Conservation (phyloP, 768 basidiomycete genomes). For the Mycena belliarum region DNA sequence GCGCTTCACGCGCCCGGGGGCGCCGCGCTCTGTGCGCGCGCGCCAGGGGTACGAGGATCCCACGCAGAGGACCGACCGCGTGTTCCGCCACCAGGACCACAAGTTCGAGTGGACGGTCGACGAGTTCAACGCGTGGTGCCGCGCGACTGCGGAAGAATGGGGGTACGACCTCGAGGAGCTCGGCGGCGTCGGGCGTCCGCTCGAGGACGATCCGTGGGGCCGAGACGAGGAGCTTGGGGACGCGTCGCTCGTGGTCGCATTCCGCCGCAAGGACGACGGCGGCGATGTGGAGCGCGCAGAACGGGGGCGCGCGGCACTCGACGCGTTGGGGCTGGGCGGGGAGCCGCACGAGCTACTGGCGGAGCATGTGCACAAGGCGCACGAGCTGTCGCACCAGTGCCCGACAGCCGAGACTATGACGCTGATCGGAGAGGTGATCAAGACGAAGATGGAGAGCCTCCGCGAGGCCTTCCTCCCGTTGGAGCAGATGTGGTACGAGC, state of each 20-base stretch:
- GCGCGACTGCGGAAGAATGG: slow-evolving; percentile 57
- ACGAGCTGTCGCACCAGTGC: slow-evolving; percentile 48
- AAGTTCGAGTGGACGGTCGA: slow-evolving; percentile 86
- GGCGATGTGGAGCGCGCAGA: slow-evolving; percentile 36
- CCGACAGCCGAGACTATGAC: slow-evolving; percentile 29
- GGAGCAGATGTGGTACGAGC: slow-evolving; percentile 53
- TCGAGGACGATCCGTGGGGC: slow-evolving; percentile 70
- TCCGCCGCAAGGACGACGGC: slow-evolving; percentile 38
- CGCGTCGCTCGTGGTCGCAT: slow-evolving; percentile 69
- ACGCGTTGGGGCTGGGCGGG: slow-evolving; percentile 24
- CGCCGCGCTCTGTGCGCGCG: slow-evolving; percentile 36
- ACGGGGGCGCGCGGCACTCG: slow-evolving; percentile 36
- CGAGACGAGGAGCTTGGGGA: slow-evolving; percentile 63
- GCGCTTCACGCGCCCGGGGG: slow-evolving; percentile 63
- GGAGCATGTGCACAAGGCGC: slow-evolving; percentile 50
- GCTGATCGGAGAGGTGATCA: slow-evolving; percentile 52
- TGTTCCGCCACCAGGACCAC: slow-evolving; percentile 83
- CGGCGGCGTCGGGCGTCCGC: slow-evolving; percentile 55
- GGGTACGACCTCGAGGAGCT: slow-evolving; percentile 66
- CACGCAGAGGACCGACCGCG: slow-evolving; percentile 67
- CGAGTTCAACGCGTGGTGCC: slow-evolving; percentile 73
- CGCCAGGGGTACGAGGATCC: slow-evolving; percentile 68
- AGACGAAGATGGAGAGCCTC: slow-evolving; percentile 55
- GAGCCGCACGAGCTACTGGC: slow-evolving; percentile 49
- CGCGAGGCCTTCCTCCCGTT: slow-evolving; percentile 50